phyloP scores from a whole-genome alignment of 2,329 filamentous ascomycete species.

The Diaporthe amygdali region DNA sequence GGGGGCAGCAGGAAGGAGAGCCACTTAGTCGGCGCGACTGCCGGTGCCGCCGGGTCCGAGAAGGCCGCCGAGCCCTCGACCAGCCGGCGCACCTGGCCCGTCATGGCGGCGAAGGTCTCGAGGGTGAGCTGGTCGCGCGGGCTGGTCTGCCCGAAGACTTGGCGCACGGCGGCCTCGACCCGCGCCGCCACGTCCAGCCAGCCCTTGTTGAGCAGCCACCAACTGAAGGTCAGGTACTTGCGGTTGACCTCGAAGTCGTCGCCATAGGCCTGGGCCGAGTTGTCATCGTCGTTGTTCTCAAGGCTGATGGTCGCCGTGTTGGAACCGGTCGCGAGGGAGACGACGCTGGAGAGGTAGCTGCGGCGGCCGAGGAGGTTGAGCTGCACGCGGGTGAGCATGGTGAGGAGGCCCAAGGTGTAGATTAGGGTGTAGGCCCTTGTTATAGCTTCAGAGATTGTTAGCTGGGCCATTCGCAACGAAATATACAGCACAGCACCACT shows the following conservation, averaged over 20 bases:
- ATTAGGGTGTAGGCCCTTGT: slow-evolving; percentile 89
- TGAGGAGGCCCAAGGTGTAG: slow-evolving; percentile 88
- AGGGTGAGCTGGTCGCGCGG: slow-evolving; percentile 88
- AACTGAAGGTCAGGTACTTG: slow-evolving; percentile 94
- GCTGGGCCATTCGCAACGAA: neutral
- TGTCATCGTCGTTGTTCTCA: slow-evolving; percentile 92
- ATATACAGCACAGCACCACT: slow-evolving; percentile 41
- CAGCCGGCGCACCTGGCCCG: slow-evolving; percentile 80
- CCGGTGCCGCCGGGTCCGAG: neutral
- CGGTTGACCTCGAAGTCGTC: slow-evolving; percentile 97
- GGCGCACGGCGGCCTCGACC: slow-evolving; percentile 84
- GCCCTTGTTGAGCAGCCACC: slow-evolving; percentile 94
- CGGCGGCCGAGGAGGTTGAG: slow-evolving; percentile 94
- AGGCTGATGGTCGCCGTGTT: slow-evolving; percentile 81
- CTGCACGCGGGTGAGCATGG: slow-evolving; percentile 91
- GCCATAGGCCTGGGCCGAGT: slow-evolving; percentile 79
- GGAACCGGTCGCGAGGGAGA: slow-evolving; percentile 82
- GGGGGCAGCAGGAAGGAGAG: slow-evolving; percentile 84
- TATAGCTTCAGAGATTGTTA: slow-evolving; percentile 64
- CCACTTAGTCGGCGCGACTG: slow-evolving; percentile 66
- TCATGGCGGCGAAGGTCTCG: slow-evolving; percentile 78
- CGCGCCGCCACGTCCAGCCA: slow-evolving; percentile 83
- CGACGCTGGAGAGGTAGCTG: slow-evolving; percentile 94
- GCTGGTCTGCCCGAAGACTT: slow-evolving; percentile 88
- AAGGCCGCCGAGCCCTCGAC: slow-evolving; percentile 67